These are phyloP conservation scores for Pharnaceum exiguum DNA, from an alignment of 148 eudicot species.

Conservation along the genomic window DNA sequence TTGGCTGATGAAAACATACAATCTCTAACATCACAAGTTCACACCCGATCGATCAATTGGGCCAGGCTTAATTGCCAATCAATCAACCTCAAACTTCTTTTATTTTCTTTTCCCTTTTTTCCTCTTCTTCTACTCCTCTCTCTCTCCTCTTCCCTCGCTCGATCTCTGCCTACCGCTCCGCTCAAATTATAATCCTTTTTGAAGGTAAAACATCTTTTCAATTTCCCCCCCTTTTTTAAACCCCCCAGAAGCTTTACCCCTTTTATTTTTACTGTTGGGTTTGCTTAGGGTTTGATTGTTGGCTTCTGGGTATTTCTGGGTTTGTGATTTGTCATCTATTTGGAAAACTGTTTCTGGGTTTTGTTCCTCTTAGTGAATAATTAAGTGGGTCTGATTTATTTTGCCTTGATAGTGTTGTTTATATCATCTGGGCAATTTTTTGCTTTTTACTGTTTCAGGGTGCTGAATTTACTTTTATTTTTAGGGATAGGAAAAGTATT, in stretches of 20 bases:
- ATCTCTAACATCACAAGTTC: background rate
- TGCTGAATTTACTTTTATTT: background rate
- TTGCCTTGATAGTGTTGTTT: too few species aligned
- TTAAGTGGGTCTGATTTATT: slow-evolving; percentile 11
- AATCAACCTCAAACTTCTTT: background rate
- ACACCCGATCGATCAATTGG: slow-evolving; percentile 4
- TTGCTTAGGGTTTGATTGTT: background rate
- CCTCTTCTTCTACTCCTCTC: background rate
- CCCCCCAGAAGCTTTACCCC: background rate
- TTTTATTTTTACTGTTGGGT: background rate
- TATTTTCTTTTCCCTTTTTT: background rate
- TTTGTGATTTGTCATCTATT: background rate
- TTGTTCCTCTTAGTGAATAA: background rate
- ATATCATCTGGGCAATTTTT: background rate
- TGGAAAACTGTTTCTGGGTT: background rate
- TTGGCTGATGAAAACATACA: background rate
- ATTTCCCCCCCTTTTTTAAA: background rate
- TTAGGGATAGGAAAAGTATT: slow-evolving; percentile 27
- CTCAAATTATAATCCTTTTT: background rate
- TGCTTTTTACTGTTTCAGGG: too few species aligned
- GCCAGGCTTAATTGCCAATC: slow-evolving; percentile 14
- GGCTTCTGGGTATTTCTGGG: background rate
- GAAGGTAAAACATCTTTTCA: slow-evolving; percentile 7
- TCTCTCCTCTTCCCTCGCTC: slow-evolving; percentile 4
- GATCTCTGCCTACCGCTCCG: slow-evolving; percentile 5